Percentiles rank a stretch among this genome's conserved stretches.
Evolutionary conservation across 2,329 filamentous ascomycete species (phyloP).

Genomic region (Fusarium sp.): DNA sequence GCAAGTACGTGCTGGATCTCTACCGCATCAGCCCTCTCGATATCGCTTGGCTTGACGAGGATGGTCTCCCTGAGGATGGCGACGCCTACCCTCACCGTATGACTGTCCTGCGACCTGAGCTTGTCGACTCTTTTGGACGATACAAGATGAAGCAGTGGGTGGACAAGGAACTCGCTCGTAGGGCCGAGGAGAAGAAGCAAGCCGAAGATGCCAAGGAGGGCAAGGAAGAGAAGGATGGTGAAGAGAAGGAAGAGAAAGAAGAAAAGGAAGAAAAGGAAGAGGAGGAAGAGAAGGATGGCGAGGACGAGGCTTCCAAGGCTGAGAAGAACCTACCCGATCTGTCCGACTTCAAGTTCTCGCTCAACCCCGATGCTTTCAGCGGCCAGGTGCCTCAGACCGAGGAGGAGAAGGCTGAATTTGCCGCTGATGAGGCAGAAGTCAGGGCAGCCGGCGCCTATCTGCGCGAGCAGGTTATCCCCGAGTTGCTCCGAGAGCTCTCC

Average conservation of each 20-base stretch:
- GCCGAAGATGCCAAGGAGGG: constrained; percentile 37
- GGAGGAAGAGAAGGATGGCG: constrained; percentile 45
- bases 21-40: constrained; percentile 96
- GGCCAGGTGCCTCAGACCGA: constrained; percentile 91
- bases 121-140: constrained; percentile 87
- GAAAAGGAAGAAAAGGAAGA: constrained; percentile 38
- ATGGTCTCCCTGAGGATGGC: constrained; percentile 56
- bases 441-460: constrained; percentile 85
- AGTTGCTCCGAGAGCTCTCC: constrained; percentile 85
- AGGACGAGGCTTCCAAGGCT: constrained; percentile 39
- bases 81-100: constrained; percentile 90
- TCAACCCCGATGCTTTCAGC: constrained; percentile 97
- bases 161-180: constrained; percentile 77
- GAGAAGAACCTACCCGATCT: constrained; percentile 78
- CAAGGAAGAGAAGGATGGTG: constrained; percentile 45
- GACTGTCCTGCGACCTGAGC: constrained; percentile 90
- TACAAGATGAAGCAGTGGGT: constrained; percentile 91
- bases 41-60: constrained; percentile 88
- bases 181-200: constrained; percentile 51
- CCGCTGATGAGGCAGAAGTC: constrained; percentile 88
- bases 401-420: constrained; percentile 86
- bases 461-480: constrained; percentile 81
- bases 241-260: constrained; percentile 50
- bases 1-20: constrained; percentile 96
- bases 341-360: constrained; percentile 84